These are phyloP conservation scores for Sindora glabra DNA, from an alignment of 306 rosid genomes.

Conservation along the genomic window DNA sequence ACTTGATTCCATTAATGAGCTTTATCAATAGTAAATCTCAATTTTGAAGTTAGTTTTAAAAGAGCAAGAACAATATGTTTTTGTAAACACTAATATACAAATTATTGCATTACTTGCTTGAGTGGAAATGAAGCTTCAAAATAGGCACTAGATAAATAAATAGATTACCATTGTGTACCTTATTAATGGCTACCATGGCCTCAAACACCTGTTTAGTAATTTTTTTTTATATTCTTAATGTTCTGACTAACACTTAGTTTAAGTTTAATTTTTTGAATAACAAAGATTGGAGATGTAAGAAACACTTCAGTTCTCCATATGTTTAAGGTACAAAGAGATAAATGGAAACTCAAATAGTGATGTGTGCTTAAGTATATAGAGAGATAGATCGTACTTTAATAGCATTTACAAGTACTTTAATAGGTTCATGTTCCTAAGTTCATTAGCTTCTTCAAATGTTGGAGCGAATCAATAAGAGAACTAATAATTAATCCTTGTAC, in stretches of 20 bases:
- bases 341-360: not conserved
- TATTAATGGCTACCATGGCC: conserved; percentile 68
- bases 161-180: conserved; percentile 37
- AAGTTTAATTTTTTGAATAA: conserved; percentile 72
- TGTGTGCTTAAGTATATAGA: conserved; percentile 11
- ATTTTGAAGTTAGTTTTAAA: conserved; percentile 44
- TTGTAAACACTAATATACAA: conserved; percentile 11
- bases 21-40: conserved; percentile 46
- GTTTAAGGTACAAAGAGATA: conserved; percentile 1
- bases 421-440: conserved; percentile 84
- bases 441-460: conserved; percentile 91
- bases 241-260: conserved; percentile 86
- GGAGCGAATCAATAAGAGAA: conserved; percentile 84
- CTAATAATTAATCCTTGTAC: conserved; percentile 75
- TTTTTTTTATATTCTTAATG: conserved; percentile 73
- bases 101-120: not conserved
- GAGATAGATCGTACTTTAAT: conserved; percentile 41
- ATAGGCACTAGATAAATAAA: not conserved
- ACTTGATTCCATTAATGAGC: conserved; percentile 42
- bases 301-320: not conserved
- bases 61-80: conserved; percentile 39
- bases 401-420: conserved; percentile 50
- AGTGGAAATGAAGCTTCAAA: not conserved
- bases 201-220: conserved; percentile 70
- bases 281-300: conserved; percentile 10